Percentiles rank a stretch among this genome's conserved stretches.
These are phyloP conservation scores for Crucibulum laeve DNA, from an alignment of 768 basidiomycete species.

Conservation along the genomic window DNA sequence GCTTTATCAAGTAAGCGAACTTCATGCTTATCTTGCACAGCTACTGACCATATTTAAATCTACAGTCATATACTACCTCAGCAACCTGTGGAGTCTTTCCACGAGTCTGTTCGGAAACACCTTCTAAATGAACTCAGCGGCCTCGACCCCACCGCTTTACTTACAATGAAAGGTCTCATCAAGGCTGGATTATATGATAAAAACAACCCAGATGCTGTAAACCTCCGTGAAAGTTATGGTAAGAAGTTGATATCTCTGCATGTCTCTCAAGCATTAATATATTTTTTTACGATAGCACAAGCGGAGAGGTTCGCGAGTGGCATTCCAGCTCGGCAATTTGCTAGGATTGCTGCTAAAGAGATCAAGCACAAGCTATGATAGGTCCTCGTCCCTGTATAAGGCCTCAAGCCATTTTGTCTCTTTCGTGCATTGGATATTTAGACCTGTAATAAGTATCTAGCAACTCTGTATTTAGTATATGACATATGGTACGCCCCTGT, in stretches of 20 bases:
- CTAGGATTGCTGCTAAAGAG: slow-evolving; percentile 55
- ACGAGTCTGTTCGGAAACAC: slow-evolving; percentile 42
- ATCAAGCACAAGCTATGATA: slow-evolving; percentile 59
- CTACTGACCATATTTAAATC: slow-evolving; percentile 3
- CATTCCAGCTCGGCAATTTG: slow-evolving; percentile 49
- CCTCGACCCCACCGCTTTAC: slow-evolving; percentile 51
- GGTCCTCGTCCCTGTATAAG: background rate
- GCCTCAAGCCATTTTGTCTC: background rate
- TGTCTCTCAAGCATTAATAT: background rate
- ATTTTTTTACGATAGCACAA: slow-evolving; percentile 37
- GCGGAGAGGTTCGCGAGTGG: slow-evolving; percentile 62
- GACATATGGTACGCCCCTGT: no score
- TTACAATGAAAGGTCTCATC: slow-evolving; percentile 50
- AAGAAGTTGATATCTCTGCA: slow-evolving; percentile 8
- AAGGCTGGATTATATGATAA: slow-evolving; percentile 54
- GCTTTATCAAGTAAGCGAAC: slow-evolving; percentile 59
- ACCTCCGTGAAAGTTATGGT: slow-evolving; percentile 66
- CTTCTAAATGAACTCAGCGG: slow-evolving; percentile 52
- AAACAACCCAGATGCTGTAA: slow-evolving; percentile 59
- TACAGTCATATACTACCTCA: slow-evolving; percentile 56
- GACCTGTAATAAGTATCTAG: no score
- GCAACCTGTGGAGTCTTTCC: slow-evolving; percentile 48
- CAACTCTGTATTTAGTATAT: no score
- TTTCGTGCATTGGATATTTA: no score
- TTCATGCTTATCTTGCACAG: background rate